Base-by-base conservation (phyloP, 2,329 filamentous ascomycete species). In the Cercospora citrullina region DNA sequence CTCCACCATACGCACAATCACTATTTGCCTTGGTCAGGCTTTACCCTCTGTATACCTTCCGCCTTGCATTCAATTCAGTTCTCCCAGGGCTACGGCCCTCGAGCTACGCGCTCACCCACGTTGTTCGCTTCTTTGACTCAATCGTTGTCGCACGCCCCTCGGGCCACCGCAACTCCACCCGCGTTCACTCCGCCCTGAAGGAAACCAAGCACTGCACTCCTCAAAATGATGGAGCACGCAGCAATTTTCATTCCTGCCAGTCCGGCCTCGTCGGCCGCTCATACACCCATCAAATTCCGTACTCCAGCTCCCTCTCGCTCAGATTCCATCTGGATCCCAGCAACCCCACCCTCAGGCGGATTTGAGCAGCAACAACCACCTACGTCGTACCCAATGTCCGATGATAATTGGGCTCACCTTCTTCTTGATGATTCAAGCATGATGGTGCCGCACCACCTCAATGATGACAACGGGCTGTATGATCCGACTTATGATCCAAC, bases 221-320 rank as follows among this genome's bases (percentile, higher is more conserved):
- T n/a, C 21, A 53, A 23, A 28, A 63, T 21, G n/a, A 63, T 55
- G 61, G 61, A 63, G 61, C 61, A 63, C 61, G 61, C 61, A 63
- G 61, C 61, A 48, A 68, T 68, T 31, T 45, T 68, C 39, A 68
- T 67, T 28, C 65, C 65, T 30, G 65, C 65, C 42, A 67, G 66
- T 45, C 65, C 65, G 60, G 51, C 65, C n/a, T 45, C 51, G 1
- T 63, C 61, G 5, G 61, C 61, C 16, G 61, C 61, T 31, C 61
- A 55, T 6, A 63, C 61, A 3, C 61, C 61, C n/a, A 57, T 63
- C 61, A 63, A 63, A 48, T 63, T 55, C 48, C 61, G 61, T 21
- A 63, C 45, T 18, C 61, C 61, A 55, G 61, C 61, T 31, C 61
- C 42, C 42, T 63, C 61, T 53, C 61, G 61, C 26, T 48, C 53